phyloP scores from a whole-genome alignment of 495 filamentous ascomycete species.

The Talaromyces trachyspermus region DNA sequence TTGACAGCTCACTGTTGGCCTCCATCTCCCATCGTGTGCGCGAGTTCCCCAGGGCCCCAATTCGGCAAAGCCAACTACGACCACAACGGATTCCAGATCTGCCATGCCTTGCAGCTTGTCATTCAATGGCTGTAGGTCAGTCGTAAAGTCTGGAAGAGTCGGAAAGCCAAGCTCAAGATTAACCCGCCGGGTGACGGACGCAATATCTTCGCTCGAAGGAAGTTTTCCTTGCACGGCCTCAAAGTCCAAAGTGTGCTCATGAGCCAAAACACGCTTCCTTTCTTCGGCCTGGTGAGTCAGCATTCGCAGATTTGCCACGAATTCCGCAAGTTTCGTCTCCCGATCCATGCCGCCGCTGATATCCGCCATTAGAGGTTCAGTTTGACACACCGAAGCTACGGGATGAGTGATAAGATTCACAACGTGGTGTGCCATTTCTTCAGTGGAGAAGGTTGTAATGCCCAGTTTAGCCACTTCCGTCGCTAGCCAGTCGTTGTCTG shows the following conservation, averaged over 20 bases:
- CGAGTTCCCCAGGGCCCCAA: conserved; percentile 17
- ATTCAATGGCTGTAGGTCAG: not conserved
- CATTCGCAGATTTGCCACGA: too few species aligned
- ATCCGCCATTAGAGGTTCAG: conserved; percentile 12
- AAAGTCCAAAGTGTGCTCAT: conserved; percentile 93
- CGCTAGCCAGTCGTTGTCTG: conserved; percentile 13
- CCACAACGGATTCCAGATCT: conserved; percentile 13
- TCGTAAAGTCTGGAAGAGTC: conserved; percentile 5
- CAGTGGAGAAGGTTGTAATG: conserved; percentile 14
- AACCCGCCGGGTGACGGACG: conserved; percentile 54
- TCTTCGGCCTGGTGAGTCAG: too few species aligned
- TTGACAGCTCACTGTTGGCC: conserved; percentile 6
- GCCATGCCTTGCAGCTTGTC: conserved; percentile 13
- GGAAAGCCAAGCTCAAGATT: conserved; percentile 8
- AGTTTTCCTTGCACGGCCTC: conserved; percentile 91
- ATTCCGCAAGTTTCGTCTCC: too few species aligned
- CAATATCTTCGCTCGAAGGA: conserved; percentile 82
- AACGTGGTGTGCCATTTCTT: conserved; percentile 20
- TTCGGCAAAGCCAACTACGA: conserved; percentile 17
- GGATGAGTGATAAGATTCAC: conserved; percentile 6
- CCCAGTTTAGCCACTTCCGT: conserved; percentile 12
- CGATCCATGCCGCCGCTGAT: conserved; percentile 12
- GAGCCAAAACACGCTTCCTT: conserved; percentile 81
- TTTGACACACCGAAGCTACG: conserved; percentile 5
- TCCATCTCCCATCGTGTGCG: conserved; percentile 22